Base-by-base conservation (phyloP, 2,329 filamentous ascomycete genomes). In the Falciphora oryzae region DNA sequence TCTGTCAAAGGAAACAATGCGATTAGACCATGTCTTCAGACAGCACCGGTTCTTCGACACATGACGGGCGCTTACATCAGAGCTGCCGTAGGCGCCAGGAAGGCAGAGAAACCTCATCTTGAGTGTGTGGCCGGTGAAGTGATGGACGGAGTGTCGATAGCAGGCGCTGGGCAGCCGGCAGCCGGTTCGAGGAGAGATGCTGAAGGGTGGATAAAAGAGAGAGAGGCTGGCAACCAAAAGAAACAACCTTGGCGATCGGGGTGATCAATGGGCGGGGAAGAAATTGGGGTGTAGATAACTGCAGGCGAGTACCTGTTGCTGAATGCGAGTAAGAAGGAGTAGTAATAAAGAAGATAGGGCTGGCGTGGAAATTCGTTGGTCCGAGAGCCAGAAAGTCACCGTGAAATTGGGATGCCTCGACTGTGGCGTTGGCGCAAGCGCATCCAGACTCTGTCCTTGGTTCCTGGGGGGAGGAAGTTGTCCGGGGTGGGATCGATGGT, bases 31-130 rank as follows among this genome's bases (percentile, higher is more conserved):
- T 67, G 58, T 61, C 29, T 65, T 25, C 29, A 38, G 62, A 61
- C 59, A 63, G 65, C 65, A n/a, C 4, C 10, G n/a, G 44, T 25
- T 53, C 22, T 53, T 53, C 8, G 44, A 63, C 57, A 58, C 64
- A 32, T 29, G 53, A 58, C 16, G 16, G 13, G 25, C 28, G 74
- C 80, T 75, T 73, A 83, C 81, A 68, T 80, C 79, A 61, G 83
- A 79, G 74, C 82, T 86, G 64, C 84, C 83, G 71, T 82, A 86
- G 28, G 84, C 81, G 67, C 84, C 84, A 38, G 83, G 83, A 13
- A 86, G 77, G 71, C 84, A 86, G 44, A 86, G 73, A 64, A 86
- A 82, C 69, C 76, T 82, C 83, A 86, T 85, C 27, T 67, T 78
- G 71, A 65, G 60, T 38, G 6, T 53, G 44, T 5, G 22, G 22